A percentile compares a stretch with the other conserved stretches of the same genome.
These are phyloP conservation scores for Trichocladium uniseriatum DNA, from an alignment of 495 filamentous ascomycete genomes.

Conservation along the genomic window DNA sequence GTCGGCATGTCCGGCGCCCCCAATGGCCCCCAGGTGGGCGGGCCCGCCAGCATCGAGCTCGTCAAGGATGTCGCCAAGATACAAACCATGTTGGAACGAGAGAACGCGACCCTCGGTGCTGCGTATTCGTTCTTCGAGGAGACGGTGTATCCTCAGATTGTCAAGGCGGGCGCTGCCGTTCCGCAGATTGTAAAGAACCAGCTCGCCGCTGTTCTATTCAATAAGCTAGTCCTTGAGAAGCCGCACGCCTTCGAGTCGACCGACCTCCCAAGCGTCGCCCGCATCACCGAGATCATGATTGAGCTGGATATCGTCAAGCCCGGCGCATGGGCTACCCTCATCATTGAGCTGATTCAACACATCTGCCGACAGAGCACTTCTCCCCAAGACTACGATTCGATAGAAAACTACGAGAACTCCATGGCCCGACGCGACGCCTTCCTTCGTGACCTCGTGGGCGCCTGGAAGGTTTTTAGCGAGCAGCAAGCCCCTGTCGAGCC, in stretches of 20 bases:
- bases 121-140: slow-evolving; percentile 35
- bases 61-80: slow-evolving; percentile 26
- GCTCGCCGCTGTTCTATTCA: slow-evolving; percentile 19
- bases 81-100: slow-evolving; percentile 28
- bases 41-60: slow-evolving; percentile 12
- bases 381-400: slow-evolving; percentile 15
- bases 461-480: slow-evolving; percentile 31
- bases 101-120: slow-evolving; percentile 14
- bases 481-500: slow-evolving; percentile 13
- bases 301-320: slow-evolving; percentile 26
- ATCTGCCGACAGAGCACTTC: slow-evolving; percentile 24
- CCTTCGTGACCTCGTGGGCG: slow-evolving; percentile 31
- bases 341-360: slow-evolving; percentile 24
- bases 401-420: slow-evolving; percentile 16
- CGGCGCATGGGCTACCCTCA: slow-evolving; percentile 24
- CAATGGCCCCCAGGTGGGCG: not conserved
- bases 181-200: slow-evolving; percentile 15
- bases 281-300: slow-evolving; percentile 31
- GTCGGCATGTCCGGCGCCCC: not conserved
- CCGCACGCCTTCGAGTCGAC: slow-evolving; percentile 22
- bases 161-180: slow-evolving; percentile 9
- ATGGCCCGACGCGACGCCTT: slow-evolving; percentile 26
- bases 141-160: slow-evolving; percentile 27
- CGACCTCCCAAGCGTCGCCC: slow-evolving; percentile 29
- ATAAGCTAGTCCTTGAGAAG: slow-evolving; percentile 26